Percentiles rank a stretch among this genome's conserved stretches.
Conservation (phyloP, 225 moss, liverwort and hornwort species). For the Climacium dendroides region DNA sequence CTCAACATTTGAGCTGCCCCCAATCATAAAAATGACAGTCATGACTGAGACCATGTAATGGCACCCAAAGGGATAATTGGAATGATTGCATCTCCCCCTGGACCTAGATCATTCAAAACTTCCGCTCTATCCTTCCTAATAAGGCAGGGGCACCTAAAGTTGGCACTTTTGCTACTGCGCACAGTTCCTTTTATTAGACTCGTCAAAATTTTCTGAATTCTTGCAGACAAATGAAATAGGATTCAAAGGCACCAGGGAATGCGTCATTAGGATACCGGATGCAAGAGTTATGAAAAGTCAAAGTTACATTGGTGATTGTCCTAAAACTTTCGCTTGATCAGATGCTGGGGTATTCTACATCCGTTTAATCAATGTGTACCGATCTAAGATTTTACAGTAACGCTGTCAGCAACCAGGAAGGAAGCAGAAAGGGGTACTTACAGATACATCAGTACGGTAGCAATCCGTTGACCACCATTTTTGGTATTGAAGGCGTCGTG, state of each 20-base stretch:
- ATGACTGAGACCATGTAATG: neutral
- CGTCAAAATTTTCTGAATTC: neutral
- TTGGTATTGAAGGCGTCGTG: conserved; percentile 87
- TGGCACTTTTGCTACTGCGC: too few species aligned
- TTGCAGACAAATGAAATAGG: neutral
- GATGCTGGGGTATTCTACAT: neutral
- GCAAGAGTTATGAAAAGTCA: neutral
- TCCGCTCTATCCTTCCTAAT: neutral
- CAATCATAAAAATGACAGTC: neutral
- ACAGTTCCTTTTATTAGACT: neutral
- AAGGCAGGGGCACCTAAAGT: neutral
- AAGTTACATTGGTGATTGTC: neutral
- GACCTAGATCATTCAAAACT: neutral
- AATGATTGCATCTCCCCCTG: neutral
- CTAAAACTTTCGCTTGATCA: neutral
- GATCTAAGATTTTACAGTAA: neutral
- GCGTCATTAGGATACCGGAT: neutral
- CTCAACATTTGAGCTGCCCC: conserved; percentile 82
- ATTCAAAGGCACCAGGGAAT: neutral
- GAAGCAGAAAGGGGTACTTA: conserved; percentile 23
- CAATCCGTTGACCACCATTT: conserved; percentile 95
- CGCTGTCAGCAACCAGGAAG: neutral
- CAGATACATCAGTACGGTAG: conserved; percentile 96
- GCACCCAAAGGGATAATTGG: neutral
- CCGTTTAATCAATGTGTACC: neutral